Evolutionary conservation across 1,284 basidiomycete species (phyloP), one percentile per base, ranked within the genome.

Genomic region (Trametes polyzona): DNA sequence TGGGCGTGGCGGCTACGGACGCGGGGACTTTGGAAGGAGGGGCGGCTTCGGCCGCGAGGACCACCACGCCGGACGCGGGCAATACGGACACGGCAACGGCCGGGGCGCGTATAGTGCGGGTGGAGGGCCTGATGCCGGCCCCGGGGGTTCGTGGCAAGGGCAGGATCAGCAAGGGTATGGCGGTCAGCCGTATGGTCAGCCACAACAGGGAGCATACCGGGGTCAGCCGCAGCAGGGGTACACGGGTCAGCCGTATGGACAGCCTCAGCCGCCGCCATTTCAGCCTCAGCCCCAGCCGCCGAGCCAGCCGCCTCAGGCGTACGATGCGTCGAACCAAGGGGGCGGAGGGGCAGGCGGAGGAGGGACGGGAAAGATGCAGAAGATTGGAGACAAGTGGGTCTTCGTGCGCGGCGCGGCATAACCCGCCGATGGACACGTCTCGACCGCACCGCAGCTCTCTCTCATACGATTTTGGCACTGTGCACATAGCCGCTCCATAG

Each of bases 311-410:
- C 26, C 52, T 21, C 37, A 47, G 8, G 9, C n/a, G 32, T 47
- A 52, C 24, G n/a, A 26, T 19, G n/a, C 44, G 16, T 6, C 29
- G 0, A 21, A 32, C 11, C 32, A 49, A 14, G 35, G 42, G 14
- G 40, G 11, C 32, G 51, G 30, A 46, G 50, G 46, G 11, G 29
- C 39, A 27, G 59, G 53, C 23, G 60, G 50, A 32, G 73, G 70
- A 23, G 73, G 73, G 4, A 49, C 66, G 29, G 74, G 76, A 14
- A 86, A 86, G 56, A 91, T 91, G 88, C 83, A 85, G 72, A 82
- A 78, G 65, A 76, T 90, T 17, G 88, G 84, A 33, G 89, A 86
- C 69, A 83, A 80, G 66, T 90, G 88, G 89, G 73, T 87, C 57
- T 90, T 88, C 73, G 82, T 87, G 62, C 81, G 76, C 17, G 59